Evolutionary conservation across 495 filamentous ascomycete genomes (phyloP), one percentile per base, ranked within the genome.

Genomic region (Pseudomonodictys pantanalensis): DNA sequence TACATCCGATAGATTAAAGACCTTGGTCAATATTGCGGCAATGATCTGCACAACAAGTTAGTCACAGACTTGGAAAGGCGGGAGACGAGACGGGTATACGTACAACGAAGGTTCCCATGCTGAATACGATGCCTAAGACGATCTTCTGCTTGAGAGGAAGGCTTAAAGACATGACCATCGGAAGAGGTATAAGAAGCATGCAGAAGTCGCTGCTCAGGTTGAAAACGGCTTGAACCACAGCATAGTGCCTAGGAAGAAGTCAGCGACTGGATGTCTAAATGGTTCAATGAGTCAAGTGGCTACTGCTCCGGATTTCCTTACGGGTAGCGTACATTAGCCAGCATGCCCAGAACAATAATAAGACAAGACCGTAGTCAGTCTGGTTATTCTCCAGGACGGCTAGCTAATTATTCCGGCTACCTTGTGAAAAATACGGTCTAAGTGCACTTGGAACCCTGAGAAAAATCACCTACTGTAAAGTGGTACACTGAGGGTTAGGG

Each of bases 51-150:
- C n/a, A 24, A 43, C n/a, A 33, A 30, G 42, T 28, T 51, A n/a
- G 28, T 8, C 17, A 29, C 30, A 29, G 12, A 15, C 23, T 32
- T 24, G 15, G 9, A 42, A n/a, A 6, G 22, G 23, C 11, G 28
- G 33, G 50, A 45, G 25, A 17, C 30, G 33, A 47, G 35, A 22
- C 20, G 22, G 23, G 12, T 17, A 28, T 15, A 56, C 64, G 30
- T 52, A 67, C 64, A n/a, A 67, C 64, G 28, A 69, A 69, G 33
- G 43, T 46, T 39, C 67, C 67, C 52, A 69, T 64, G 33, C 64
- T 65, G 42, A 69, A 69, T 11, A 69, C 55, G 30, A 47, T 26
- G 1, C 25, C 29, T 4, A 67, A 53, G 2, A 60, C 56, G 28
- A 60, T 29, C 44, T 67, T 67, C 38, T 69, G 56, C 52, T 56